phyloP scores from a whole-genome alignment of 495 filamentous ascomycete species.

The Xylaria venustula region DNA sequence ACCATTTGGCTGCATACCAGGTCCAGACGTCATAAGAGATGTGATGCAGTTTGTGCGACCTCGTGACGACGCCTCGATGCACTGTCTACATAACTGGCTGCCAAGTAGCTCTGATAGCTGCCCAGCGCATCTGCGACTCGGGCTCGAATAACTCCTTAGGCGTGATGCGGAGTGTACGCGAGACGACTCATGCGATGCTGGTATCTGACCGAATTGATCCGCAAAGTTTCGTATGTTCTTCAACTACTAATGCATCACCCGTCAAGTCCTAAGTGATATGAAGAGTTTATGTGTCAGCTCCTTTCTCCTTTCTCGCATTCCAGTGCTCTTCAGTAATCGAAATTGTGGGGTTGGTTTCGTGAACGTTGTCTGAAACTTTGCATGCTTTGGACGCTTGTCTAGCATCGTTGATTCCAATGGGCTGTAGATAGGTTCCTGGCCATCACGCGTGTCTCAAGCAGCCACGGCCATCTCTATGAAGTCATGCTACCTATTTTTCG shows the following conservation, averaged over 20 bases:
- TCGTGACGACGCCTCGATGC: neutral
- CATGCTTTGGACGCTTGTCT: constrained; percentile 28
- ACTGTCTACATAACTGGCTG: too few species aligned
- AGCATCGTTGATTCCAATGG: constrained; percentile 17
- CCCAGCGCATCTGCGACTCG: neutral
- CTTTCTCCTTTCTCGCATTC: neutral
- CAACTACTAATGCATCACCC: neutral
- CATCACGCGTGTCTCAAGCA: constrained; percentile 1
- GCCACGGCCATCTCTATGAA: constrained; percentile 3
- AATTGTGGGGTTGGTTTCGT: constrained; percentile 7
- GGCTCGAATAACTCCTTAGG: neutral
- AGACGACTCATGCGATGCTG: neutral
- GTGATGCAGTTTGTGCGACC: neutral
- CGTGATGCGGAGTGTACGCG: neutral
- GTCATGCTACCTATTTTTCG: constrained; percentile 8
- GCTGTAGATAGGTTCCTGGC: constrained; percentile 15
- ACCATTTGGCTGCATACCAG: neutral
- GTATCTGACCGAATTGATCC: neutral
- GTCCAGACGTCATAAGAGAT: neutral
- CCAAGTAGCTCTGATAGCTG: neutral
- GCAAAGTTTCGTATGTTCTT: constrained; percentile 2
- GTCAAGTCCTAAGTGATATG: constrained; percentile 14
- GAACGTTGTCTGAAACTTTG: constrained; percentile 13
- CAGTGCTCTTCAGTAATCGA: constrained; percentile 7
- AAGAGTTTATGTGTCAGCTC: constrained; percentile 11